Evolutionary conservation across 352 stramenopile species (phyloP).

Genomic region (Phytopythium montanum): DNA sequence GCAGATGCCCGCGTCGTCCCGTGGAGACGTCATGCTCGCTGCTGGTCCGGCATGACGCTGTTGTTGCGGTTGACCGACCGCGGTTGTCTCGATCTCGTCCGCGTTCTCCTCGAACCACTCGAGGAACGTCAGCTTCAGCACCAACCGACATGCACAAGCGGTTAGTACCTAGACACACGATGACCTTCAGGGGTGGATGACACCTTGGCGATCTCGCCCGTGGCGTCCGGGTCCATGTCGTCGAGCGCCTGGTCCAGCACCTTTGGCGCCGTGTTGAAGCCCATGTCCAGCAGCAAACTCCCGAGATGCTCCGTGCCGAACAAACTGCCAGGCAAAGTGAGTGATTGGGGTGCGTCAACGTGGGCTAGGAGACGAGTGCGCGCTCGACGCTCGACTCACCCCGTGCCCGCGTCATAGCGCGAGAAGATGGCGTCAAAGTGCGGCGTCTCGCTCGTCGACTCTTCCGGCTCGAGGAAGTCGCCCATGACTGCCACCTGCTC

Average conservation of each 20-base stretch:
- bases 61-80: background rate
- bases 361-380: background rate
- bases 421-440: slow-evolving; percentile 60
- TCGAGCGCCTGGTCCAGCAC: slow-evolving; percentile 57
- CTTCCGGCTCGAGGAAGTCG: slow-evolving; percentile 20
- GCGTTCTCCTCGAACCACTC: slow-evolving; percentile 73
- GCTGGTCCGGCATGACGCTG: background rate
- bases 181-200: background rate
- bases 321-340: slow-evolving; percentile 9
- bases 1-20: slow-evolving; percentile 27
- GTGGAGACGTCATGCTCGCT: slow-evolving; percentile 6
- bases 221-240: slow-evolving; percentile 67
- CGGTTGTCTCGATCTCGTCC: slow-evolving; percentile 42
- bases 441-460: slow-evolving; percentile 44
- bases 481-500: slow-evolving; percentile 11
- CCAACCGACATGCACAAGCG: background rate
- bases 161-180: background rate
- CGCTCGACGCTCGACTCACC: slow-evolving; percentile 13
- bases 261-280: slow-evolving; percentile 48
- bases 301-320: slow-evolving; percentile 63
- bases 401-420: slow-evolving; percentile 40
- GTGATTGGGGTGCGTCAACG: background rate
- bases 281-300: slow-evolving; percentile 64
- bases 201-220: slow-evolving; percentile 57
- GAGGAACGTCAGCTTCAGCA: slow-evolving; percentile 43